Percentiles rank a stretch among this genome's conserved stretches.
Evolutionary conservation across 805 yeast species (phyloP).

Genomic region (Pichia cephalocereana): DNA sequence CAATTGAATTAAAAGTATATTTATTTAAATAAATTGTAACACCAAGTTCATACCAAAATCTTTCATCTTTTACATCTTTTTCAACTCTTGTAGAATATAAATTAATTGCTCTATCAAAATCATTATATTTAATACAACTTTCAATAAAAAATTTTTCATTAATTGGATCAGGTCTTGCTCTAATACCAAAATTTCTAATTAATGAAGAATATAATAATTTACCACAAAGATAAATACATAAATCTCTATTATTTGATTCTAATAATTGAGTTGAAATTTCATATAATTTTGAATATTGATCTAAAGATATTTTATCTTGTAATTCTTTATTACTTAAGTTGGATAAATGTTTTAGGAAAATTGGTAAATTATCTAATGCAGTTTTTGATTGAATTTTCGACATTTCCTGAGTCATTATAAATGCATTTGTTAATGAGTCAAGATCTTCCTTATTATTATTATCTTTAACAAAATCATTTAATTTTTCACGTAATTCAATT

Average conservation of each 20-base stretch:
- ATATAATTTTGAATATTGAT: conserved; percentile 29
- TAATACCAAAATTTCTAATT: conserved; percentile 20
- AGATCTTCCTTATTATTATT: conserved; percentile 9
- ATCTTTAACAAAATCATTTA: conserved; percentile 6
- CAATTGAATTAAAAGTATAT: neutral
- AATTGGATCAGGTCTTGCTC: conserved; percentile 35
- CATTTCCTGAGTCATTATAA: conserved; percentile 14
- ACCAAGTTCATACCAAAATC: conserved; percentile 50
- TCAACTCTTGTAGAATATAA: conserved; percentile 28
- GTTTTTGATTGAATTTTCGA: conserved; percentile 13
- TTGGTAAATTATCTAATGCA: conserved; percentile 19
- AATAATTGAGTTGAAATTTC: conserved; percentile 32
- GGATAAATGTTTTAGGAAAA: conserved; percentile 16
- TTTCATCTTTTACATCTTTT: conserved; percentile 28
- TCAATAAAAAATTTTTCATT: conserved; percentile 44
- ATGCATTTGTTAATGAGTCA: conserved; percentile 17
- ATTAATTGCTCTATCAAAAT: conserved; percentile 28
- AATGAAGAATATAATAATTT: conserved; percentile 32
- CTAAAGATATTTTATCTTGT: conserved; percentile 24
- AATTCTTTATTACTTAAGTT: conserved; percentile 13
- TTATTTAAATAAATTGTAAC: conserved; percentile 29
- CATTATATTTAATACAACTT: conserved; percentile 28
- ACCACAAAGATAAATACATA: conserved; percentile 33
- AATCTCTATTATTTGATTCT: conserved; percentile 22
- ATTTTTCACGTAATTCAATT: conserved; percentile 10